Evolutionary conservation across 257 asterid genomes (phyloP), one percentile per base, ranked within the genome.

Genomic region (Thymus mandschuricus): DNA sequence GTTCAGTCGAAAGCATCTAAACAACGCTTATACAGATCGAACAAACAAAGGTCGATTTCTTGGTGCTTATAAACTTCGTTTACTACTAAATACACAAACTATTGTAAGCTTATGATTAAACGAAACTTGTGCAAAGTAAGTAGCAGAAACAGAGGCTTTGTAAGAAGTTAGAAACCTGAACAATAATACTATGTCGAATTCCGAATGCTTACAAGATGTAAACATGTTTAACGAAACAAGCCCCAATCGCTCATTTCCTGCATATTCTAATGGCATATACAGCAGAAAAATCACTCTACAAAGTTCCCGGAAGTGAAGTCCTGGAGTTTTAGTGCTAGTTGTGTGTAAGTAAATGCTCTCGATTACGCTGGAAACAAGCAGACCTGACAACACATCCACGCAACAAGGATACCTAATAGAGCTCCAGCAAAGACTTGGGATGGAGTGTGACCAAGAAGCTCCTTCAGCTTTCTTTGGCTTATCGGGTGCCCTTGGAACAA

Each of bases 381-480:
- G 44, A 86, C 82, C 49, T 77, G 93, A 72, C 95, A 87, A 58
- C 98, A 92, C 55, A 75, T 68, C 82, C 90, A 92, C 69, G 98
- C 92, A 10, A 90, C 90, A 2, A 86, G 46, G 27, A 87, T 73
- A 11, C 98, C 98, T 9, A 92, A 89, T 52, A 92, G 67, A 76
- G 97, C 98, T 64, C 98, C 98, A 21, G 90, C 98, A 74, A 92
- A 51, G 45, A 90, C 98, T 86, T 90, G 98, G 21, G 86, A 88
- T 21, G 88, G 93, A 66, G 98, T 90, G 84, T 92, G 98, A 3
- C 98, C 98, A 13, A 92, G 90, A 77, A 92, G 97, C 81, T 88
- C 98, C 80, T 92, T 90, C 51, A 92, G 97, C 89, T 90, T 92
- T 78, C 95, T 79, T 72, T 92, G 92, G 85, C 98, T 92, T 70